phyloP scores from a whole-genome alignment of 2,329 filamentous ascomycete genomes.

The Exutisphaerella laricina region DNA sequence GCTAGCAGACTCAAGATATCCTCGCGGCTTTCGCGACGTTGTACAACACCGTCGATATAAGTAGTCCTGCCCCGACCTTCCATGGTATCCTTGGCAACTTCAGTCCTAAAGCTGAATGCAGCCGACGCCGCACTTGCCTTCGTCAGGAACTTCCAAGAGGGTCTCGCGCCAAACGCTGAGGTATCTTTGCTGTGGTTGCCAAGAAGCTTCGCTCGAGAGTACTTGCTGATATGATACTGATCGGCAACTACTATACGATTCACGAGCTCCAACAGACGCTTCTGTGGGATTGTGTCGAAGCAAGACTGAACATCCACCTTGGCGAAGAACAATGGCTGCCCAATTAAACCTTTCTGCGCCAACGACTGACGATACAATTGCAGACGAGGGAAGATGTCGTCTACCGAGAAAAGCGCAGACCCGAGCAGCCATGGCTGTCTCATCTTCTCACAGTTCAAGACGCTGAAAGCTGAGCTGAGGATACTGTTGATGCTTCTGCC shows the following conservation, averaged over 20 bases:
- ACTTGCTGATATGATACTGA: slow-evolving; percentile 65
- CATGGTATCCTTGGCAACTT: slow-evolving; percentile 20
- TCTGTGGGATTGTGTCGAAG: slow-evolving; percentile 92
- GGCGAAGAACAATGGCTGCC: slow-evolving; percentile 66
- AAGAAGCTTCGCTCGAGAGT: slow-evolving; percentile 62
- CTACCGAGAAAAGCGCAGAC: slow-evolving; percentile 72
- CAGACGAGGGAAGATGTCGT: slow-evolving; percentile 70
- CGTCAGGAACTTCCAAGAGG: slow-evolving; percentile 38
- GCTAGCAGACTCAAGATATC: slow-evolving; percentile 64
- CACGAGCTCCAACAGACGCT: slow-evolving; percentile 63
- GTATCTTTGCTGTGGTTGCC: slow-evolving; percentile 32
- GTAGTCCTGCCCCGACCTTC: slow-evolving; percentile 57
- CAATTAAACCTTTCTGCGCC: slow-evolving; percentile 28
- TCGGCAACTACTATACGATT: slow-evolving; percentile 50
- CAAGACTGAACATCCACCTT: slow-evolving; percentile 90
- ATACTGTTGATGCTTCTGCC: slow-evolving; percentile 64
- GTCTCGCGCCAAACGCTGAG: slow-evolving; percentile 32
- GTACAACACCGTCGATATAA: slow-evolving; percentile 65
- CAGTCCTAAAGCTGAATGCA: slow-evolving; percentile 29
- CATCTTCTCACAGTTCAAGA: slow-evolving; percentile 69
- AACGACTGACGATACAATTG: slow-evolving; percentile 60
- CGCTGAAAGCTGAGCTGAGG: slow-evolving; percentile 66
- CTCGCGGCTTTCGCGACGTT: slow-evolving; percentile 52
- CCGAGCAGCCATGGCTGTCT: slow-evolving; percentile 57
- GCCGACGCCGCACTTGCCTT: slow-evolving; percentile 33